Percentiles rank a stretch among this genome's conserved stretches.
phyloP scores from a whole-genome alignment of 257 asterid species.

The Solanum pimpinellifolium region DNA sequence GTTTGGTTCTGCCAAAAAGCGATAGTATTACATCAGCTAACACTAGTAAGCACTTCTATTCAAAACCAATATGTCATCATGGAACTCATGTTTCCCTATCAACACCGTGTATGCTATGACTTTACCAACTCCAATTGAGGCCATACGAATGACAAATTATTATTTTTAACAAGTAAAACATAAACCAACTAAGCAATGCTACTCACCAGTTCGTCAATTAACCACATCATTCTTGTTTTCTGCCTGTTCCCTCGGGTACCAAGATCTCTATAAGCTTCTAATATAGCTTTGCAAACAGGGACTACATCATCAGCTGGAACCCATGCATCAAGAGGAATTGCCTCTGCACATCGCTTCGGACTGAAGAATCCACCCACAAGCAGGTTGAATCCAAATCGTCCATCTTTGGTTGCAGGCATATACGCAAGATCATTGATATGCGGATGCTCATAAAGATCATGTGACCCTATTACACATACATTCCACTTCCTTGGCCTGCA shows the following conservation, averaged over 20 bases:
- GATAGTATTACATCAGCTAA: neutral
- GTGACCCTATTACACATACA: slow-evolving; percentile 86
- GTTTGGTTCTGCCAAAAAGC: neutral
- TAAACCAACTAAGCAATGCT: neutral
- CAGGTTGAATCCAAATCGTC: slow-evolving; percentile 73
- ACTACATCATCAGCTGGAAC: slow-evolving; percentile 84
- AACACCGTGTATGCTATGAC: neutral
- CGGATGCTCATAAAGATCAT: slow-evolving; percentile 94
- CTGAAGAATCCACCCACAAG: slow-evolving; percentile 96
- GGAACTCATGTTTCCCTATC: neutral
- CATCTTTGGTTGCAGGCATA: slow-evolving; percentile 79
- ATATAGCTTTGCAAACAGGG: slow-evolving; percentile 69
- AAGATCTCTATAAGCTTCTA: slow-evolving; percentile 81
- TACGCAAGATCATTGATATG: slow-evolving; percentile 95
- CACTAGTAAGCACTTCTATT: neutral
- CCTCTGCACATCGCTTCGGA: slow-evolving; percentile 87
- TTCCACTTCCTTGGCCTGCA: slow-evolving; percentile 99
- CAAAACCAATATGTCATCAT: neutral
- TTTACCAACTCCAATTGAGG: neutral
- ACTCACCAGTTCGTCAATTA: slow-evolving; percentile 93
- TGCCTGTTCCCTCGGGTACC: slow-evolving; percentile 88
- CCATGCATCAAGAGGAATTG: slow-evolving; percentile 96
- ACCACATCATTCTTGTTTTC: slow-evolving; percentile 98
- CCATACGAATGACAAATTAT: neutral
- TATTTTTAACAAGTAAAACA: neutral